Percentiles rank a stretch among this genome's conserved stretches.
Evolutionary conservation across 768 basidiomycete species (phyloP).

Genomic region (Udeniomyces megalosporus): DNA sequence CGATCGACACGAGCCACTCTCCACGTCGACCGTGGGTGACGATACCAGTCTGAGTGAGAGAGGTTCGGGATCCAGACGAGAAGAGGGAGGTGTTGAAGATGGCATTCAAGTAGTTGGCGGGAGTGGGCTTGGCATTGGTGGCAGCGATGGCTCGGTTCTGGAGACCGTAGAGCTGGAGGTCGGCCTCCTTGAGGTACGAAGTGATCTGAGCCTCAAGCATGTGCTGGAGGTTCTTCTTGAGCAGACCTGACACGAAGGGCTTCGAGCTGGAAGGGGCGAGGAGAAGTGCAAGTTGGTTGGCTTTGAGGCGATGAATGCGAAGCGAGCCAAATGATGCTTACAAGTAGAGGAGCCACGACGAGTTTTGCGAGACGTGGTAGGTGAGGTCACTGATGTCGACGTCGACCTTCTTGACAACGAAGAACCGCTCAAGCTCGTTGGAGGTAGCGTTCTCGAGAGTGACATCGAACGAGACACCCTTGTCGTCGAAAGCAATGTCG

Average conservation of each 20-base stretch:
- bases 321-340: not conserved
- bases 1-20: slow-evolving; percentile 32
- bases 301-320: too few species aligned
- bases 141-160: slow-evolving; percentile 17
- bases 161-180: slow-evolving; percentile 14
- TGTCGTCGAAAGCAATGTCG: slow-evolving; percentile 30
- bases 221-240: slow-evolving; percentile 7
- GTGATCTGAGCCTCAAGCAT: slow-evolving; percentile 12
- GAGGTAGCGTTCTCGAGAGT: slow-evolving; percentile 32
- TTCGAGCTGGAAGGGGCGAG: not conserved
- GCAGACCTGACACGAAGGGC: slow-evolving; percentile 6
- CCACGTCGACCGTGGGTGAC: slow-evolving; percentile 32
- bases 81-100: slow-evolving; percentile 15
- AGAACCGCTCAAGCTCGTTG: slow-evolving; percentile 32
- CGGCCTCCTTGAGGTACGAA: slow-evolving; percentile 7
- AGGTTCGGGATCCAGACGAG: not conserved
- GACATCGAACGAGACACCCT: slow-evolving; percentile 32
- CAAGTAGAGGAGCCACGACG: slow-evolving; percentile 16
- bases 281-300: too few species aligned
- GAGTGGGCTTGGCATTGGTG: slow-evolving; percentile 12
- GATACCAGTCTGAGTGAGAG: slow-evolving; percentile 25
- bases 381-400: slow-evolving; percentile 29
- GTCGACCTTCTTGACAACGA: slow-evolving; percentile 31
- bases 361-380: slow-evolving; percentile 28
- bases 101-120: slow-evolving; percentile 12